Evolutionary conservation across 2,329 filamentous ascomycete species (phyloP).

Genomic region (Aspergillus sp.): DNA sequence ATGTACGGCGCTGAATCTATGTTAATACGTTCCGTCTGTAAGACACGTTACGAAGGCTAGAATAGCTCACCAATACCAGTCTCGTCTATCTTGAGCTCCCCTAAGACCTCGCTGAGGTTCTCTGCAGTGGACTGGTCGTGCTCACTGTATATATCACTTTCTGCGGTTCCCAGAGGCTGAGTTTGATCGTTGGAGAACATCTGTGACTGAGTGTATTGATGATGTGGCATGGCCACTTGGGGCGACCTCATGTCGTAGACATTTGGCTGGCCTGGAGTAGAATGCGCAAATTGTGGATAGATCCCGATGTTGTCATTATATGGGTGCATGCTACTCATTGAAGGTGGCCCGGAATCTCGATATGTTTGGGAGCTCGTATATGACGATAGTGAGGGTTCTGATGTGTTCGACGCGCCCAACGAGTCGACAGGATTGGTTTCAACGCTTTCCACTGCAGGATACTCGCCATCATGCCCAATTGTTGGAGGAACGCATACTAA

Average conservation of each 20-base stretch:
- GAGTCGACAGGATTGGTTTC: constrained; percentile 28
- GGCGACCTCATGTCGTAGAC: constrained; percentile 37
- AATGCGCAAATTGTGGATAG: constrained; percentile 42
- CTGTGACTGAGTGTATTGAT: constrained; percentile 31
- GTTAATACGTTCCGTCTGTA: constrained; percentile 10
- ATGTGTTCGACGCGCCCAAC: constrained; percentile 36
- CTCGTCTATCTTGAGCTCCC: constrained; percentile 83
- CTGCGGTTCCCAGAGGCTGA: constrained; percentile 30
- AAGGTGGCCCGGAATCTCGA: constrained; percentile 52
- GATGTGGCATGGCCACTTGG: constrained; percentile 31
- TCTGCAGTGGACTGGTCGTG: constrained; percentile 67
- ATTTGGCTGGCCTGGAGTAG: constrained; percentile 28
- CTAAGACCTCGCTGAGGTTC: constrained; percentile 77
- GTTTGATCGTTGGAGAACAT: constrained; percentile 30
- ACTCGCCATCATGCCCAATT: constrained; percentile 68
- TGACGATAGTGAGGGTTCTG: constrained; percentile 54
- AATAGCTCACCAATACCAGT: constrained; percentile 73
- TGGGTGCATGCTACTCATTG: constrained; percentile 43
- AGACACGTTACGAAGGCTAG: not conserved
- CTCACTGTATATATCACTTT: constrained; percentile 57
- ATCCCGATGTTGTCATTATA: constrained; percentile 50
- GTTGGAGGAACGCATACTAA: constrained; percentile 90
- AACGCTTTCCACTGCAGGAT: constrained; percentile 29
- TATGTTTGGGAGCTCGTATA: constrained; percentile 53
- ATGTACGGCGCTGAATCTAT: constrained; percentile 73